Evolutionary conservation across 805 yeast genomes (phyloP).

Genomic region (fission yeast (Schizosaccharomyces pombe)): ASM294v3 CU329670.1:3011501-3012000

Average conservation of each 20-base stretch:
- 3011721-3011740: slow-evolving; percentile 71
- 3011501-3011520: slow-evolving; percentile 93
- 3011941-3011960: no score
- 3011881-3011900: slow-evolving; percentile 72
- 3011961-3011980: no score
- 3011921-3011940: no score
- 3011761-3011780: slow-evolving; percentile 65
- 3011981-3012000: no score
- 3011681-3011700: slow-evolving; percentile 55
- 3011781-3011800: slow-evolving; percentile 81
- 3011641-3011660: slow-evolving; percentile 85
- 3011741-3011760: slow-evolving; percentile 82
- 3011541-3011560: slow-evolving; percentile 92
- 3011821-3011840: slow-evolving; percentile 78
- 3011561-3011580: slow-evolving; percentile 92
- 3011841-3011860: slow-evolving; percentile 66
- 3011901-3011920: no score
- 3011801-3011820: slow-evolving; percentile 98
- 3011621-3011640: slow-evolving; percentile 88
- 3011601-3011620: slow-evolving; percentile 74
- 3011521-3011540: slow-evolving; percentile 80
- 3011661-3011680: slow-evolving; percentile 52
- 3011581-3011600: slow-evolving; percentile 77
- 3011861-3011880: slow-evolving; percentile 71
- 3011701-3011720: slow-evolving; percentile 53